These are phyloP conservation scores for Tolypocladium guangdongense DNA, from an alignment of 2,329 filamentous ascomycete species.

Conservation along the genomic window DNA sequence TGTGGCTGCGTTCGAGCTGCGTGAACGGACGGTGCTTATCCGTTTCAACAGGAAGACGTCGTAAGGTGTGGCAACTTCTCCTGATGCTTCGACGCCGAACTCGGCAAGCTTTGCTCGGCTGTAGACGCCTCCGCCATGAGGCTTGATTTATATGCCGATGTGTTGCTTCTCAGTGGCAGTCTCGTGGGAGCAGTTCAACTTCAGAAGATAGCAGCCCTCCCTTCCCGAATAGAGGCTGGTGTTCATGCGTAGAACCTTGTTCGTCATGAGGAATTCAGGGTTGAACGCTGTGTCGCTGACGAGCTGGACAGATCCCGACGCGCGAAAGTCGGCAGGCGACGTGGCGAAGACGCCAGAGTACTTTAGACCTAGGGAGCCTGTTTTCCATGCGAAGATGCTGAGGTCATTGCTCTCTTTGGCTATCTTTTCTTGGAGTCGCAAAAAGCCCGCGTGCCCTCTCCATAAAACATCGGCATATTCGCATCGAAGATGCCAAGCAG, in stretches of 20 bases:
- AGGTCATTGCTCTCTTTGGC: neutral
- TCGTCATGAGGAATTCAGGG: slow-evolving; percentile 3
- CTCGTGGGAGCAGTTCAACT: slow-evolving; percentile 1
- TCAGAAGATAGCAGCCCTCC: neutral
- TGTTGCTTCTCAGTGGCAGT: neutral
- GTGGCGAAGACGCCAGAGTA: slow-evolving; percentile 2
- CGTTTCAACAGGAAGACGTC: slow-evolving; percentile 1
- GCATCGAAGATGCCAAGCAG: slow-evolving; percentile 18
- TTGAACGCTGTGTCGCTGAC: slow-evolving; percentile 1
- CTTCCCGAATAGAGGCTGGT: neutral
- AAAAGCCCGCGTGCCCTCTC: slow-evolving; percentile 14
- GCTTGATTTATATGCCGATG: slow-evolving; percentile 3
- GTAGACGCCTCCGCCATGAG: slow-evolving; percentile 3
- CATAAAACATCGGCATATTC: slow-evolving; percentile 18
- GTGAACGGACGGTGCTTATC: neutral
- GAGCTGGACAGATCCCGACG: neutral
- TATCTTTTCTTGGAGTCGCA: slow-evolving; percentile 14
- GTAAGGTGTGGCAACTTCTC: neutral
- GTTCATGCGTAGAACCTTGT: slow-evolving; percentile 3
- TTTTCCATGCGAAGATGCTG: slow-evolving; percentile 2
- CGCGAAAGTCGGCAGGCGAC: slow-evolving; percentile 1
- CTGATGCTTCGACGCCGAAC: neutral
- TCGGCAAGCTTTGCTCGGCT: slow-evolving; percentile 1
- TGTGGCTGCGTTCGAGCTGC: slow-evolving; percentile 3
- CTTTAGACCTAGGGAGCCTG: neutral